Conservation (phyloP, 108 stramenopile species). For the Conticribra weissflogii region DNA sequence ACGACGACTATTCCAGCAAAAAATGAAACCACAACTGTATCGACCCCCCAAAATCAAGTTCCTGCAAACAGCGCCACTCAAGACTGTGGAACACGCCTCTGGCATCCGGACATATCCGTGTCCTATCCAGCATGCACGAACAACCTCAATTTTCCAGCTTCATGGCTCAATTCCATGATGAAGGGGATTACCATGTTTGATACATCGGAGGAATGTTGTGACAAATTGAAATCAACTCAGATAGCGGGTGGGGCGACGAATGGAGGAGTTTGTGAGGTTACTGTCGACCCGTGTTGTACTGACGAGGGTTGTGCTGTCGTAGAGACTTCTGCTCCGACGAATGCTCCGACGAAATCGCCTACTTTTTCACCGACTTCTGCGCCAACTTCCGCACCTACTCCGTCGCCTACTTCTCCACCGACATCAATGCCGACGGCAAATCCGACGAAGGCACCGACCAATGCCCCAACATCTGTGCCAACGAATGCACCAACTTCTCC, state of each 20-base stretch:
- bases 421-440: neutral
- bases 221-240: conserved; percentile 7
- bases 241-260: too few species aligned
- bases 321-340: neutral
- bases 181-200: conserved; percentile 17
- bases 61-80: too few species aligned
- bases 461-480: neutral
- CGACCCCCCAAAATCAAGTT: too few species aligned
- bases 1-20: neutral
- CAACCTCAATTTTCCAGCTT: conserved; percentile 5
- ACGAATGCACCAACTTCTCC: neutral
- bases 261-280: neutral
- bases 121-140: neutral
- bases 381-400: neutral
- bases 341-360: neutral
- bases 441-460: neutral
- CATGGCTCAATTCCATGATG: conserved; percentile 12
- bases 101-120: conserved; percentile 6
- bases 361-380: neutral
- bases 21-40: neutral
- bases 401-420: neutral
- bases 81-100: too few species aligned
- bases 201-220: conserved; percentile 7
- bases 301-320: neutral
- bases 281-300: neutral